Conservation (phyloP, 2,329 filamentous ascomycete genomes). For the Ophiosphaerella herpotricha region DNA sequence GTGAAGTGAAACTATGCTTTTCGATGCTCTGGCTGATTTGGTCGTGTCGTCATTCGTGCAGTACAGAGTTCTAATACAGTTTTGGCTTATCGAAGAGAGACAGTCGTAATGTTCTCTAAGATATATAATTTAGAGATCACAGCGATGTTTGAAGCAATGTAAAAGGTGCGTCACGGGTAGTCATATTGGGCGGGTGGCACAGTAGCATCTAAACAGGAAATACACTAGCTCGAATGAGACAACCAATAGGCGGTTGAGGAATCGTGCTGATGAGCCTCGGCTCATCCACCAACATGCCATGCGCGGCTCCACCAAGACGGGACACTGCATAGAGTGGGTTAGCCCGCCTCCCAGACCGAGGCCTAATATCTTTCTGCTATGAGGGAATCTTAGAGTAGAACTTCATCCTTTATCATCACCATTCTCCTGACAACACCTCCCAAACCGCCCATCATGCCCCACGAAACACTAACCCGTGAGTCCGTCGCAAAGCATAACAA, state of each 20-base stretch:
- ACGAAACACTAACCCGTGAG: constrained; percentile 51
- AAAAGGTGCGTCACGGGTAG: too few relatives aligned
- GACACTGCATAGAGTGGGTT: constrained; percentile 19
- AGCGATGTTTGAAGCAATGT: too few relatives aligned
- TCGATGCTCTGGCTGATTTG: too few relatives aligned
- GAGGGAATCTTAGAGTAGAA: constrained; percentile 11
- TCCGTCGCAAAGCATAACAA: constrained; percentile 77
- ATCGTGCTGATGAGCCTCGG: constrained; percentile 24
- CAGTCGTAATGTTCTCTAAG: too few relatives aligned
- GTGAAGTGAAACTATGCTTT: too few relatives aligned
- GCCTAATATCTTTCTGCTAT: constrained; percentile 13
- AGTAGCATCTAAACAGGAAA: too few relatives aligned
- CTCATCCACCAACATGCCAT: constrained; percentile 20
- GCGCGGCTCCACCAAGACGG: constrained; percentile 17
- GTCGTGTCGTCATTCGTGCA: too few relatives aligned
- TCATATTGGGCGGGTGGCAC: too few relatives aligned
- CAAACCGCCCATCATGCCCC: constrained; percentile 31
- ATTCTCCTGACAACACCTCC: neutral
- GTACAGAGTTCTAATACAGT: too few relatives aligned
- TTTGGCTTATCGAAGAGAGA: too few relatives aligned
- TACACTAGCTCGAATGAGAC: neutral
- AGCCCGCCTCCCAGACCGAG: constrained; percentile 21
- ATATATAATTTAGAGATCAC: too few relatives aligned
- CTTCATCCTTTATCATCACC: constrained; percentile 3
- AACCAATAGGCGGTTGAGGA: constrained; percentile 1